Evolutionary conservation across 2,329 filamentous ascomycete species (phyloP).

Genomic region (Arthrobotrys conoides): DNA sequence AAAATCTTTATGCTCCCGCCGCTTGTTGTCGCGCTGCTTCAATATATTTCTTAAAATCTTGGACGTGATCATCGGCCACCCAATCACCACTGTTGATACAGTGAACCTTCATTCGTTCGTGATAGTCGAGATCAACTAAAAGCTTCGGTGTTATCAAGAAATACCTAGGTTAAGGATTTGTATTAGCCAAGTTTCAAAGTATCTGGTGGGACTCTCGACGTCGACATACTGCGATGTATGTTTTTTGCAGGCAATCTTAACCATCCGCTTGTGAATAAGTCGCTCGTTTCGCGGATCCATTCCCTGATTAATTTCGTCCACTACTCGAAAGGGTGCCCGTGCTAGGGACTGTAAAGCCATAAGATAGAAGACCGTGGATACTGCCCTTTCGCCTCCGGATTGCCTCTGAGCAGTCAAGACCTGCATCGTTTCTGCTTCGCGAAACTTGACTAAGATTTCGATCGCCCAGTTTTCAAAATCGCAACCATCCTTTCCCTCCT

Average conservation of each 20-base stretch:
- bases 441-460: constrained; percentile 94
- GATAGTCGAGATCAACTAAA: constrained; percentile 85
- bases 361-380: constrained; percentile 98
- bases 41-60: constrained; percentile 68
- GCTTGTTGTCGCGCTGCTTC: constrained; percentile 38
- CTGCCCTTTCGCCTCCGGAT: constrained; percentile 94
- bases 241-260: constrained; percentile 92
- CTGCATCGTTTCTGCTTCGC: constrained; percentile 87
- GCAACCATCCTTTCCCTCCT: constrained; percentile 78
- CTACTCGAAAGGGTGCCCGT: constrained; percentile 94
- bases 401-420: constrained; percentile 92
- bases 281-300: constrained; percentile 99
- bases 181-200: not conserved
- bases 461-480: constrained; percentile 91
- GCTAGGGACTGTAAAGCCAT: constrained; percentile 97
- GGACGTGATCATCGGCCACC: constrained; percentile 66
- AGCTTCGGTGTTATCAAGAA: constrained; percentile 98
- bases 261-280: constrained; percentile 98
- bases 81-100: constrained; percentile 90
- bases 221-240: constrained; percentile 74
- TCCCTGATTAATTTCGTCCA: constrained; percentile 99
- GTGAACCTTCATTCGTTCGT: constrained; percentile 90
- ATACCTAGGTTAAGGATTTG: constrained; percentile 71
- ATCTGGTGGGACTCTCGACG: not conserved
- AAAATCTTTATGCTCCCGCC: constrained; percentile 19